phyloP scores from a whole-genome alignment of 768 basidiomycete genomes.

The Strobilomyces dryophilus region DNA sequence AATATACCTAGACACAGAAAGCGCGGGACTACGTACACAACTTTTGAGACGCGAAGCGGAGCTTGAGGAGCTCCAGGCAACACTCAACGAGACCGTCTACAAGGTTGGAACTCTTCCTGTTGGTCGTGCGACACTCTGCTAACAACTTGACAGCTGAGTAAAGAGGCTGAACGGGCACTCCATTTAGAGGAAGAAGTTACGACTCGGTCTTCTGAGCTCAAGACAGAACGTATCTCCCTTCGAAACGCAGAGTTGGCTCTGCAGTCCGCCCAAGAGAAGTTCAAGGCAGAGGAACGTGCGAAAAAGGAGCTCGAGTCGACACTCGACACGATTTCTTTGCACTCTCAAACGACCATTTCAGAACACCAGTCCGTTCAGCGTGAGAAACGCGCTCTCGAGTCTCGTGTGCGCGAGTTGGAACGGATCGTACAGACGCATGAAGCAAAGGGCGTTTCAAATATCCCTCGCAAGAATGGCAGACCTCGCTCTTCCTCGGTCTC shows the following conservation, averaged over 20 bases:
- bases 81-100: constrained; percentile 33
- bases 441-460: constrained; percentile 29
- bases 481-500: constrained; percentile 60
- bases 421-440: constrained; percentile 35
- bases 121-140: neutral
- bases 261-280: constrained; percentile 42
- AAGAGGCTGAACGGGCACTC: constrained; percentile 53
- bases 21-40: constrained; percentile 31
- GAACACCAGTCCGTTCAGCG: constrained; percentile 46
- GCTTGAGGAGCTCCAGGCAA: constrained; percentile 30
- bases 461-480: constrained; percentile 35
- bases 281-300: constrained; percentile 48
- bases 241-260: constrained; percentile 53
- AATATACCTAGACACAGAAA: constrained; percentile 30
- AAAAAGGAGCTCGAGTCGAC: constrained; percentile 52
- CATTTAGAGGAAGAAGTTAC: constrained; percentile 49
- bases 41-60: constrained; percentile 37
- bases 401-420: constrained; percentile 58
- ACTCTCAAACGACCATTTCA: constrained; percentile 44
- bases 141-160: constrained; percentile 42
- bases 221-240: constrained; percentile 47
- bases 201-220: constrained; percentile 51
- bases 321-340: constrained; percentile 50
- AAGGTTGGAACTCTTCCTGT: constrained; percentile 28
- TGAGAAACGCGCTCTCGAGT: constrained; percentile 55